These are phyloP conservation scores for Podaxis mareebaensis DNA, from an alignment of 768 basidiomycete genomes.

Conservation along the genomic window DNA sequence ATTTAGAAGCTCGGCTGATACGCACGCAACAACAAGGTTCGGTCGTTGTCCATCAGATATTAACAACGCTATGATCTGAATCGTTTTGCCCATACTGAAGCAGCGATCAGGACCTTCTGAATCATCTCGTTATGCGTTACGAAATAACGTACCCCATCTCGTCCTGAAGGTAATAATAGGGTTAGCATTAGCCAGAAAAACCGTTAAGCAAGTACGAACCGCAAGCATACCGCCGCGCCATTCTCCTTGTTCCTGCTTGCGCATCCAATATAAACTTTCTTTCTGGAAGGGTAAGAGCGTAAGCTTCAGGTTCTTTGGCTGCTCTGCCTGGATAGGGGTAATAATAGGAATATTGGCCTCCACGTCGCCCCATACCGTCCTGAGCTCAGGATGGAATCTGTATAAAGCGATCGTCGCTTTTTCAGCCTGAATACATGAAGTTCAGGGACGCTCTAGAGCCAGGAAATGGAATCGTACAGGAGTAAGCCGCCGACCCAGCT, in stretches of 20 bases:
- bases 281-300: conserved; percentile 91
- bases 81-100: conserved; percentile 88
- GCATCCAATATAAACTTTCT: conserved; percentile 96
- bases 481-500: conserved; percentile 76
- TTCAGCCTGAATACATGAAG: conserved; percentile 56
- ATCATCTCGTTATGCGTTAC: neutral
- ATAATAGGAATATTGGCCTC: conserved; percentile 60
- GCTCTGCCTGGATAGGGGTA: conserved; percentile 68
- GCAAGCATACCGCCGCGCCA: conserved; percentile 95
- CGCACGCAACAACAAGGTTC: conserved; percentile 90
- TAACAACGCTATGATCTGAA: conserved; percentile 91
- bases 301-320: conserved; percentile 82
- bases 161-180: conserved; percentile 47
- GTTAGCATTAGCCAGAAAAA: neutral
- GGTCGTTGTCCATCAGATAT: conserved; percentile 77
- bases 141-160: conserved; percentile 78
- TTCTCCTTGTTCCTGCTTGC: conserved; percentile 80
- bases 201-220: conserved; percentile 44
- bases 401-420: conserved; percentile 62
- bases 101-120: conserved; percentile 14
- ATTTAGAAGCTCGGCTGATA: conserved; percentile 40
- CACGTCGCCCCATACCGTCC: conserved; percentile 86
- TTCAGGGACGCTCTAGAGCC: conserved; percentile 12
- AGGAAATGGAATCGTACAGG: conserved; percentile 37
- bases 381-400: conserved; percentile 77